phyloP scores from a whole-genome alignment of 768 basidiomycete species.

The Rossbeevera mucosa region DNA sequence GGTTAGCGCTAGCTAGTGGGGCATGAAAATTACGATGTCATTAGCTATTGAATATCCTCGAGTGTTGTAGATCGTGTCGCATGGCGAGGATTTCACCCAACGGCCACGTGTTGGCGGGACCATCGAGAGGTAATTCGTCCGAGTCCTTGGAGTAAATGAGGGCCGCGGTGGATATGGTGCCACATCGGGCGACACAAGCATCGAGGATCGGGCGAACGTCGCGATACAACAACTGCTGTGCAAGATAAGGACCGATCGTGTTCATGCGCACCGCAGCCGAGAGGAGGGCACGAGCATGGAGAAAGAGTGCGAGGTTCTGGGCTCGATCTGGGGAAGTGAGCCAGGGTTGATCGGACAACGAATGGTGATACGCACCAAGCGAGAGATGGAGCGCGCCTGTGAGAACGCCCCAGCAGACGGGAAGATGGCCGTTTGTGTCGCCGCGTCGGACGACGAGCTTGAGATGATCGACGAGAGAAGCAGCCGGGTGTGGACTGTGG shows the following conservation, averaged over 20 bases:
- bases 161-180: slow-evolving; percentile 46
- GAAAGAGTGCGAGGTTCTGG: slow-evolving; percentile 86
- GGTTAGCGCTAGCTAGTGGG: slow-evolving; percentile 68
- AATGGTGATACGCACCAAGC: slow-evolving; percentile 46
- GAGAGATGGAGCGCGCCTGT: slow-evolving; percentile 71
- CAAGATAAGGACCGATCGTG: slow-evolving; percentile 84
- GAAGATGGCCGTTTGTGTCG: slow-evolving; percentile 74
- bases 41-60: slow-evolving; percentile 91
- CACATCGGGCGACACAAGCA: slow-evolving; percentile 43
- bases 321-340: slow-evolving; percentile 55
- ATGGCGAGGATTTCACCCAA: slow-evolving; percentile 87
- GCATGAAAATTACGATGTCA: slow-evolving; percentile 9
- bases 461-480: slow-evolving; percentile 55
- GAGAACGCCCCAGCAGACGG: slow-evolving; percentile 86
- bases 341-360: neutral
- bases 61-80: slow-evolving; percentile 93
- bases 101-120: slow-evolving; percentile 92
- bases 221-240: slow-evolving; percentile 83
- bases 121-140: slow-evolving; percentile 33
- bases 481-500: slow-evolving; percentile 10
- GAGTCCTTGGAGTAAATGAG: slow-evolving; percentile 16
- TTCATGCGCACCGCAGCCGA: slow-evolving; percentile 93
- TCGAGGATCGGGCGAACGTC: slow-evolving; percentile 65
- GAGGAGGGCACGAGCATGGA: slow-evolving; percentile 84
- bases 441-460: slow-evolving; percentile 66